Evolutionary conservation across 331 rosid species (phyloP), one percentile per base, ranked within the genome.

Genomic region (Malus hybrid): DNA sequence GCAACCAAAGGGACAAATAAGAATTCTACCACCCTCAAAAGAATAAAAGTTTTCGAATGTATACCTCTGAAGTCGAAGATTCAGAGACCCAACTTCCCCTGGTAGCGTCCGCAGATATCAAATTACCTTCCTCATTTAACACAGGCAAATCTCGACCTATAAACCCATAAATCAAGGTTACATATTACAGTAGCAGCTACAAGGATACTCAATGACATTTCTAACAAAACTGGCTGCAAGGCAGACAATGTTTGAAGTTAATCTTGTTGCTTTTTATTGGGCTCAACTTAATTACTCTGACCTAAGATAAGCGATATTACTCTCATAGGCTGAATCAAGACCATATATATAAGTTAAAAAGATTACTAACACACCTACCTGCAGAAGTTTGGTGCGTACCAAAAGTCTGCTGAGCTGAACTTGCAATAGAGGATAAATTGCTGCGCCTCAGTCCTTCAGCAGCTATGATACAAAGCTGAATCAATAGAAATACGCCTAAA

Each of bases 381-480:
- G 84, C 71, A 39, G 96, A 83, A 72, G 82, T 75, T 71, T 83
- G 84, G 22, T 83, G 82, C 65, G 80, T 76, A 50, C 88, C 93
- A 74, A 80, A 83, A 67, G 92, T 75, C 81, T 83, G 97, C 55
- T 85, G 85, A 82, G 85, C 91, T 71, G 97, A 90, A 85, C 90
- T 80, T 44, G 93, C 84, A 59, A 90, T 85, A 59, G 97, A 90
- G 65, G 97, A 85, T 64, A 92, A 84, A 72, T 84, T 90, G 81
- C 96, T 87, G 13, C 93, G 91, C 52, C 97, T 83, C 65, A 94
- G 77, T 67, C 88, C 89, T 85, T 92, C 99, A 55, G 90, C 96
- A 77, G 93, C 97, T 28, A 94, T 83, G 80, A 95, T 86, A 77
- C 97, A 95, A 69, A 92, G 93, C 84, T 95, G 99, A 92, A 95